A percentile compares a stretch with the other conserved stretches of the same genome.
phyloP scores from a whole-genome alignment of 140 eudicot species.

The Anethum foeniculum region DNA sequence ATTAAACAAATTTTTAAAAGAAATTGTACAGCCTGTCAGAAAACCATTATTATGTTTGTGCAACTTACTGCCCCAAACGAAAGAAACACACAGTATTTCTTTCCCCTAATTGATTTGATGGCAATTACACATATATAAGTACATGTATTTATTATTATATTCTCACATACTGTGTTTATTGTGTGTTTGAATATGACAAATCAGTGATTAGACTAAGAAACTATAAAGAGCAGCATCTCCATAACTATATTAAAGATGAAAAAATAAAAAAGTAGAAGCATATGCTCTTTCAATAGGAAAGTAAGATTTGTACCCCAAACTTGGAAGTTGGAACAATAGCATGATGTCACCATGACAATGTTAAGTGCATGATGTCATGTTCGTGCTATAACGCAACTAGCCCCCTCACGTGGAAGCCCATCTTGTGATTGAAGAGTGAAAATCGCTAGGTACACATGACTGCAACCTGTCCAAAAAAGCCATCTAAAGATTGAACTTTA shows the following conservation, averaged over 20 bases:
- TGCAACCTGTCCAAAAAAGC: too few relatives aligned
- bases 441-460: too few relatives aligned
- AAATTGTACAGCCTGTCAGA: conserved; percentile 2
- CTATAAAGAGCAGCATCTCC: not conserved
- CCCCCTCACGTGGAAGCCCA: too few relatives aligned
- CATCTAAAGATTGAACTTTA: too few relatives aligned
- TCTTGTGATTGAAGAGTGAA: too few relatives aligned
- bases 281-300: not conserved
- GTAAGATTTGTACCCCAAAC: not conserved
- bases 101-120: not conserved
- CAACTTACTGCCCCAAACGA: not conserved
- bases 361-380: not conserved
- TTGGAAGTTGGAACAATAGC: not conserved
- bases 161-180: not conserved
- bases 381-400: not conserved
- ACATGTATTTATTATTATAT: not conserved
- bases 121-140: not conserved
- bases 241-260: not conserved
- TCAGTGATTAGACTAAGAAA: not conserved
- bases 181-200: not conserved
- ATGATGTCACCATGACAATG: not conserved
- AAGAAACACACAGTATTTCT: not conserved
- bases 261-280: not conserved
- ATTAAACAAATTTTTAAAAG: not conserved
- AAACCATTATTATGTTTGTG: not conserved